Conservation (phyloP, 805 yeast species). For the Deakozyma indianensis region DNA sequence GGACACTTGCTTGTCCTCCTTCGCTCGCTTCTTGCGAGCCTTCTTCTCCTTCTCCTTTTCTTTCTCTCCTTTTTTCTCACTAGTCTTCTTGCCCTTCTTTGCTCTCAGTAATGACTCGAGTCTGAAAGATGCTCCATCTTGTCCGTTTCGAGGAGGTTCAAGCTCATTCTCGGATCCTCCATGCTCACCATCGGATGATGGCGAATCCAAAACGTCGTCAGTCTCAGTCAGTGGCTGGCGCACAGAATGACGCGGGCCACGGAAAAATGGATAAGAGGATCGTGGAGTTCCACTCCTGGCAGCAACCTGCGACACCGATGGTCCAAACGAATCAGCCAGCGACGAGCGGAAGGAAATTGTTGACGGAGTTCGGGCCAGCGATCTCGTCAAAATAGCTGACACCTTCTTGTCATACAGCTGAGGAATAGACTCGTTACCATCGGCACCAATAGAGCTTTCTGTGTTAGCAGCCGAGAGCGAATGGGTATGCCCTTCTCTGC, state of each 20-base stretch:
- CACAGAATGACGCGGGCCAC: slow-evolving; percentile 1
- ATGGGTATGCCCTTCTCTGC: slow-evolving; percentile 1
- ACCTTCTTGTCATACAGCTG: slow-evolving; percentile 70
- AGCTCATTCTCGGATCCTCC: not conserved
- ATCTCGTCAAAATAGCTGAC: slow-evolving; percentile 55
- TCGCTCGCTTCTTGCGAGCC: slow-evolving; percentile 1
- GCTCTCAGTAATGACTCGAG: slow-evolving; percentile 20
- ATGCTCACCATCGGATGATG: not conserved
- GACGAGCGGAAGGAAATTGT: slow-evolving; percentile 65
- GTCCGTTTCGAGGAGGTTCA: not conserved
- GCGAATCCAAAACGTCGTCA: slow-evolving; percentile 1
- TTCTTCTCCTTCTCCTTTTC: slow-evolving; percentile 5
- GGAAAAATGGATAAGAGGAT: slow-evolving; percentile 2
- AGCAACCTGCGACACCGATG: slow-evolving; percentile 4
- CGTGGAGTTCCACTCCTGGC: not conserved
- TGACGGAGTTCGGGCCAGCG: slow-evolving; percentile 60
- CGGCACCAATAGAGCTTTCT: slow-evolving; percentile 33
- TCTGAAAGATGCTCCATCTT: slow-evolving; percentile 20
- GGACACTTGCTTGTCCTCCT: not conserved
- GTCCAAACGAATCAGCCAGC: slow-evolving; percentile 48
- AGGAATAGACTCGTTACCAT: slow-evolving; percentile 51
- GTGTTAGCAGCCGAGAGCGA: slow-evolving; percentile 30
- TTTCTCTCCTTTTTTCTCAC: slow-evolving; percentile 8
- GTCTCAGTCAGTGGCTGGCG: slow-evolving; percentile 2
- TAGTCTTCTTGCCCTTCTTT: slow-evolving; percentile 13